Percentiles rank a stretch among this genome's conserved stretches.
Evolutionary conservation across 345 rosid species (phyloP).

Genomic region (Schrenkiella parvula): DNA sequence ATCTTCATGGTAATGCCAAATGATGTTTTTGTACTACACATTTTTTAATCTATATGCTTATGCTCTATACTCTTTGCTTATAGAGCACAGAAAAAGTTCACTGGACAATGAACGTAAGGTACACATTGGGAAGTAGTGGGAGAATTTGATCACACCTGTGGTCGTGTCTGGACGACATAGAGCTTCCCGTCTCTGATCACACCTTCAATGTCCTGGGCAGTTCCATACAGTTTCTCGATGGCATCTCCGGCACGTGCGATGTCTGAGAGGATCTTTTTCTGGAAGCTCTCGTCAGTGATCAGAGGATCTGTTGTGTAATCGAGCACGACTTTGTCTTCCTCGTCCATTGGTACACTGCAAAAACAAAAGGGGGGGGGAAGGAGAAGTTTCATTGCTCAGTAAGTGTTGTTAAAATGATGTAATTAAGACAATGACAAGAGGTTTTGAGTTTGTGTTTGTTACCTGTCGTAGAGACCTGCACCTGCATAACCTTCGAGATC

Average conservation of each 20-base stretch:
- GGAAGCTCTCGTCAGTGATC: conserved; percentile 62
- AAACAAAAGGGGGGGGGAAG: neutral
- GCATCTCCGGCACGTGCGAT: conserved; percentile 76
- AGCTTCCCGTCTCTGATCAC: conserved; percentile 81
- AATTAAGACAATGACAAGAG: neutral
- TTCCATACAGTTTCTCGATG: conserved; percentile 81
- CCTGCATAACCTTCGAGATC: conserved; percentile 99
- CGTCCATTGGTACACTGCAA: conserved; percentile 95
- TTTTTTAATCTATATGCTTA: conserved; percentile 11
- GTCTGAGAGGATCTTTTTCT: conserved; percentile 57
- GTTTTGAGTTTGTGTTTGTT: conserved; percentile 15
- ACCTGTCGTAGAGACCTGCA: conserved; percentile 99
- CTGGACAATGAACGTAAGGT: neutral
- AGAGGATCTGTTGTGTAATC: conserved; percentile 81
- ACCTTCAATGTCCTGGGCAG: conserved; percentile 96
- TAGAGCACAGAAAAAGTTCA: conserved; percentile 9
- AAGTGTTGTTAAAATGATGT: neutral
- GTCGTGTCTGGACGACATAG: conserved; percentile 93
- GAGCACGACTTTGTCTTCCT: conserved; percentile 70
- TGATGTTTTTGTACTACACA: conserved; percentile 10
- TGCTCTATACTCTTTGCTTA: conserved; percentile 9
- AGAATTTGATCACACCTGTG: conserved; percentile 64
- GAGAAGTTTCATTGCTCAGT: neutral
- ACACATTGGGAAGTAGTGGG: neutral
- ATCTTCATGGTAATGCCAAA: neutral